Evolutionary conservation across 2,329 filamentous ascomycete genomes (phyloP).

Genomic region (Pseudogymnoascus sp.): DNA sequence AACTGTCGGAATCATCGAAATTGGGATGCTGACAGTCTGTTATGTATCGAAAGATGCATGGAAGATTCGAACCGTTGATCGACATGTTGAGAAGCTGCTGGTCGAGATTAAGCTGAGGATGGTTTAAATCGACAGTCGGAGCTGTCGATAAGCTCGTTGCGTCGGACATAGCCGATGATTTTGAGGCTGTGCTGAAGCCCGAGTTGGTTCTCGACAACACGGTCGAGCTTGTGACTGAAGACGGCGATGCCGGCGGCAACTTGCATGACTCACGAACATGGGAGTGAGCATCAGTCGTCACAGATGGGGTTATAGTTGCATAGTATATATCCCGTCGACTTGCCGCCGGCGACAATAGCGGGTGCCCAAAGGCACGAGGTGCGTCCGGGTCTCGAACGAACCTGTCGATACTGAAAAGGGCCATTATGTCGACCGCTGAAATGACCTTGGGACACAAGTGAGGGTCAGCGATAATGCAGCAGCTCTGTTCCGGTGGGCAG

Average conservation of each 20-base stretch:
- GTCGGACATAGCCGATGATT: background rate
- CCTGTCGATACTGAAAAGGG: background rate
- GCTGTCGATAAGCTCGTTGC: background rate
- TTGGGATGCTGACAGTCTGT: background rate
- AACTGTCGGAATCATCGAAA: conserved; percentile 36
- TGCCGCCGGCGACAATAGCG: background rate
- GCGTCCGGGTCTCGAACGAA: background rate
- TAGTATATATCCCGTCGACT: background rate
- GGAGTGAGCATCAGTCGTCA: background rate
- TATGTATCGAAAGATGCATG: conserved; percentile 21
- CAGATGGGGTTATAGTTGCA: background rate
- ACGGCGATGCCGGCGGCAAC: background rate
- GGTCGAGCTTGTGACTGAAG: background rate
- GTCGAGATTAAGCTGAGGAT: background rate
- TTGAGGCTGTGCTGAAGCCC: background rate
- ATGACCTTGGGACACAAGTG: background rate
- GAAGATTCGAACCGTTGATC: background rate
- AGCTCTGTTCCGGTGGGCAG: background rate
- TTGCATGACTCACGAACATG: background rate
- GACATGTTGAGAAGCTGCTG: conserved; percentile 1
- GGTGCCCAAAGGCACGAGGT: background rate
- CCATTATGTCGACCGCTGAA: background rate
- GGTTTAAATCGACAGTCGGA: background rate
- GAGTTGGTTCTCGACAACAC: background rate
- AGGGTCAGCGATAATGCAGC: background rate